These are phyloP conservation scores for Fusarium lateritium DNA, from an alignment of 2,329 filamentous ascomycete genomes.

Conservation along the genomic window DNA sequence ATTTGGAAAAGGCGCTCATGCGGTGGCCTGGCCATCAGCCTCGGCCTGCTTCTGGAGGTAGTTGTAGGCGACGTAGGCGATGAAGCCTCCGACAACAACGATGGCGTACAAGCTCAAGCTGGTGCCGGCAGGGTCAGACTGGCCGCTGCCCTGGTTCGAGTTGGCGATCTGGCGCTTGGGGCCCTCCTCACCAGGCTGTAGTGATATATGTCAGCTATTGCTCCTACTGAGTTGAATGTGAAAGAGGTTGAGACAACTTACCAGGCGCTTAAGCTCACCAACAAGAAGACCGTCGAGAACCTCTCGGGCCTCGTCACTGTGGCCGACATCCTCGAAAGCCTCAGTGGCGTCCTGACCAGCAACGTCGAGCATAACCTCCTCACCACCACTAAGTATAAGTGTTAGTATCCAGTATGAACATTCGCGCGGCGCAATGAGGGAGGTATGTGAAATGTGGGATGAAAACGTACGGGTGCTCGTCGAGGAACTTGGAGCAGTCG, in stretches of 20 bases:
- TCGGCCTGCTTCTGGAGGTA: constrained; percentile 77
- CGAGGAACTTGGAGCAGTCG: constrained; percentile 88
- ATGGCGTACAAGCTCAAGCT: constrained; percentile 87
- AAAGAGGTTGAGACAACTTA: constrained; percentile 60
- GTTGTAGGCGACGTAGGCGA: constrained; percentile 87
- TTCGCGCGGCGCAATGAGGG: constrained; percentile 13
- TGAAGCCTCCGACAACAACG: constrained; percentile 81
- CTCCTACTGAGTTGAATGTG: neutral
- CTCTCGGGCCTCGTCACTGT: constrained; percentile 98
- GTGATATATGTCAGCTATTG: constrained; percentile 44
- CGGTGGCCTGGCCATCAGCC: constrained; percentile 41
- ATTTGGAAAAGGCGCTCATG: constrained; percentile 47
- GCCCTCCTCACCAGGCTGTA: constrained; percentile 81
- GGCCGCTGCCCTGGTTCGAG: constrained; percentile 64
- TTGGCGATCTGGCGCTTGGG: constrained; percentile 69
- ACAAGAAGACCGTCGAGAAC: constrained; percentile 84
- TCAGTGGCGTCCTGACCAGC: constrained; percentile 96
- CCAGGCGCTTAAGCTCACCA: constrained; percentile 84
- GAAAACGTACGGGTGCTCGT: constrained; percentile 88
- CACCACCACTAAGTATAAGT: constrained; percentile 80
- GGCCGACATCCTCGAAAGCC: constrained; percentile 98
- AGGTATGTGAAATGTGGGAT: constrained; percentile 5
- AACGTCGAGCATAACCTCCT: constrained; percentile 97
- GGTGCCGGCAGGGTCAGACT: constrained; percentile 66
- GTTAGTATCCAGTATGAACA: constrained; percentile 35